A percentile compares a stretch with the other conserved stretches of the same genome.
phyloP scores from a whole-genome alignment of 139 green algal species.

The Picochlorum sp. region DNA sequence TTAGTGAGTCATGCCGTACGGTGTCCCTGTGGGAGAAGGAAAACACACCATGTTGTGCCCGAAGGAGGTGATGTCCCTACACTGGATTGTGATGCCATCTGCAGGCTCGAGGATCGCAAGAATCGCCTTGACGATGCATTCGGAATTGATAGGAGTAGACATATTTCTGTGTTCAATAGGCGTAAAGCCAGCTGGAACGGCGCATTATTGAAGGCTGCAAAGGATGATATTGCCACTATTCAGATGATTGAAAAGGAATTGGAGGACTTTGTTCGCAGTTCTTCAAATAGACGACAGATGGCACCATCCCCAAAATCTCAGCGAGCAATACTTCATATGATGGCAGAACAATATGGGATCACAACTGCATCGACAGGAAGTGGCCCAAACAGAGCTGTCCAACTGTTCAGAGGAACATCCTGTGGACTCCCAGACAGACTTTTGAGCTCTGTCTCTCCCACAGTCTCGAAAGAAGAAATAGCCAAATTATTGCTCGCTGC shows the following conservation, averaged over 20 bases:
- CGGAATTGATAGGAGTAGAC: conserved; percentile 37
- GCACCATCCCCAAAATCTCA: conserved; percentile 33
- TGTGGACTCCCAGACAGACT: conserved; percentile 21
- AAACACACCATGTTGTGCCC: conserved; percentile 41
- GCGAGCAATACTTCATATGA: conserved; percentile 43
- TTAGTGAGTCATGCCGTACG: conserved; percentile 27
- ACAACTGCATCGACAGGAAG: conserved; percentile 29
- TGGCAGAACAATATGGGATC: conserved; percentile 52
- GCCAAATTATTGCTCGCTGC: conserved; percentile 13
- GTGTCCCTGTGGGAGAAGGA: conserved; percentile 50
- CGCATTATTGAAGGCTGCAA: conserved; percentile 37
- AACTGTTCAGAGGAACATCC: conserved; percentile 39
- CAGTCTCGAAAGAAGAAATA: conserved; percentile 25
- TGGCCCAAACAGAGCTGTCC: conserved; percentile 36
- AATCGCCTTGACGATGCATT: conserved; percentile 53
- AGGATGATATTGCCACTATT: conserved; percentile 32
- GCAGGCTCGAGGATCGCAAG: conserved; percentile 29
- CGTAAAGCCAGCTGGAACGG: conserved; percentile 22
- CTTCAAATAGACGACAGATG: conserved; percentile 20
- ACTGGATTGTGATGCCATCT: conserved; percentile 48
- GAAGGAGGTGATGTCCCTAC: conserved; percentile 27
- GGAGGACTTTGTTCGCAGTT: conserved; percentile 34
- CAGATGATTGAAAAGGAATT: conserved; percentile 46
- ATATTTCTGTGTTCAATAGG: conserved; percentile 43
- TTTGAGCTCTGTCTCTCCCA: conserved; percentile 21